Evolutionary conservation across 345 rosid species (phyloP).

Genomic region (Salix caprea): DNA sequence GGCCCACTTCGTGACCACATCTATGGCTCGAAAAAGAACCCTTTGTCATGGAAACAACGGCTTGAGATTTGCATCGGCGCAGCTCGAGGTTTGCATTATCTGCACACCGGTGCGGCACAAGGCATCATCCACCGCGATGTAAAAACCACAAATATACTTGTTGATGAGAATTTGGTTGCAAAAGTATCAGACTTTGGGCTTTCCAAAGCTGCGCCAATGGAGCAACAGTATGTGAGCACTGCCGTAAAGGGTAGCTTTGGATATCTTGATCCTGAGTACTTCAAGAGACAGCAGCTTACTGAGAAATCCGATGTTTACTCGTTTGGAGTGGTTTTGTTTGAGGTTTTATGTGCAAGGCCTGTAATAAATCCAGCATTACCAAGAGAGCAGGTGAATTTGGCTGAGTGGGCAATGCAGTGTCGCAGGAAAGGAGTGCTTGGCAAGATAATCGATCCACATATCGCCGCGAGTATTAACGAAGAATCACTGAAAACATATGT

Average conservation of each 20-base stretch:
- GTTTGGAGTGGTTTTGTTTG: slow-evolving; percentile 77
- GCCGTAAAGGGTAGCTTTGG: slow-evolving; percentile 93
- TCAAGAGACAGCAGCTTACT: slow-evolving; percentile 73
- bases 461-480: slow-evolving; percentile 40
- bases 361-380: slow-evolving; percentile 56
- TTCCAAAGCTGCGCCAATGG: slow-evolving; percentile 65
- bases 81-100: slow-evolving; percentile 78
- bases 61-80: slow-evolving; percentile 80
- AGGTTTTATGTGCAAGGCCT: slow-evolving; percentile 74
- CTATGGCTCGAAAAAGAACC: slow-evolving; percentile 49
- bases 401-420: slow-evolving; percentile 74
- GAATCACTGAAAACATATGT: slow-evolving; percentile 56
- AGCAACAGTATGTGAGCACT: slow-evolving; percentile 72
- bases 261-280: slow-evolving; percentile 80
- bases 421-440: slow-evolving; percentile 57
- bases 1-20: slow-evolving; percentile 83
- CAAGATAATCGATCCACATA: slow-evolving; percentile 56
- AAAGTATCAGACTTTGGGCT: slow-evolving; percentile 84
- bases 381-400: slow-evolving; percentile 73
- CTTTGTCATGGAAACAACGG: slow-evolving; percentile 75
- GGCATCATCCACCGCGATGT: slow-evolving; percentile 85
- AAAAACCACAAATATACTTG: slow-evolving; percentile 78
- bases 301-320: slow-evolving; percentile 90
- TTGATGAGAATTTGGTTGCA: slow-evolving; percentile 71
- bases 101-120: slow-evolving; percentile 70